Evolutionary conservation across 805 yeast genomes (phyloP).

Genomic region (Kodamaea jinghongensis): DNA sequence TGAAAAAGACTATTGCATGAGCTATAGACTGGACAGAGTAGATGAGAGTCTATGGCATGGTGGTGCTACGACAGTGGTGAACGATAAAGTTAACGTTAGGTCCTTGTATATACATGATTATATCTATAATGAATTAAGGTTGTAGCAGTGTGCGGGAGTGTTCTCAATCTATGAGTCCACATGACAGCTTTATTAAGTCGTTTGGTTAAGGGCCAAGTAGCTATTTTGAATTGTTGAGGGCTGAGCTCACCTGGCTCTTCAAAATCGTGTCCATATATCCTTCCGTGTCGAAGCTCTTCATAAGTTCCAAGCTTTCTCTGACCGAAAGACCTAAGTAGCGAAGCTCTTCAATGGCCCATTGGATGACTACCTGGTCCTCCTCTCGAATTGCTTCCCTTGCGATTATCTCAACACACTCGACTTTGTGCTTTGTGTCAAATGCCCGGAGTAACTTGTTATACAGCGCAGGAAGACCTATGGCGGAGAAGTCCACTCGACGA

Average conservation of each 20-base stretch:
- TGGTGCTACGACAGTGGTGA: no score
- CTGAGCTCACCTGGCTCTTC: no score
- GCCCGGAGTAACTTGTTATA: constrained; percentile 16
- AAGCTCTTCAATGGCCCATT: constrained; percentile 33
- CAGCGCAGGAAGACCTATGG: constrained; percentile 19
- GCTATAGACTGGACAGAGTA: no score
- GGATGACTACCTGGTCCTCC: constrained; percentile 19
- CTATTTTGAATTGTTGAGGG: no score
- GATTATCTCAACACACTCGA: constrained; percentile 21
- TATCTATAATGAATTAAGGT: constrained; percentile 7
- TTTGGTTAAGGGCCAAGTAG: no score
- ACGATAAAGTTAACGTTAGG: neutral
- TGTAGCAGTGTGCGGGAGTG: no score
- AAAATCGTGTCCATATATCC: no score
- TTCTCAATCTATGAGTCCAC: no score
- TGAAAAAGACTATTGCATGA: no score
- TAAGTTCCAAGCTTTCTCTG: constrained; percentile 1
- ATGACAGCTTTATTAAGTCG: no score
- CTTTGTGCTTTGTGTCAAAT: constrained; percentile 13
- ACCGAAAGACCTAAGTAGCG: constrained; percentile 25
- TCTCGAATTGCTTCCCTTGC: constrained; percentile 22
- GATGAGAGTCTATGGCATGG: no score
- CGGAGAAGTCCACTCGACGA: constrained; percentile 11
- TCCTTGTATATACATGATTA: constrained; percentile 9
- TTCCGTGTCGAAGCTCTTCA: constrained; percentile 2